These are phyloP conservation scores for Calvatia gigantea DNA, from an alignment of 768 basidiomycete species.

Conservation along the genomic window DNA sequence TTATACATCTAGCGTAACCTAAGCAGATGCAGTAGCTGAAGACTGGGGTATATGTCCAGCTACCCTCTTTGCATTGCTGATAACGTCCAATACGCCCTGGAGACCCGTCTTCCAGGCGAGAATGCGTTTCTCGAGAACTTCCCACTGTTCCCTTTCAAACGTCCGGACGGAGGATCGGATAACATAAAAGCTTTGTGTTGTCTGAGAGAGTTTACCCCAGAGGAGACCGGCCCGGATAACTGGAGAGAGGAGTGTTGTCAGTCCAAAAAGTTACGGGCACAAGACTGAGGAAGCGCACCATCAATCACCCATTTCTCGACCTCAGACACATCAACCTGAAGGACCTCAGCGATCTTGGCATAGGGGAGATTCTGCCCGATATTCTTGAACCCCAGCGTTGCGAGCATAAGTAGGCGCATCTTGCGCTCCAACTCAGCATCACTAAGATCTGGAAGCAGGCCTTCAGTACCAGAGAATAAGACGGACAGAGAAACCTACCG, in stretches of 20 bases:
- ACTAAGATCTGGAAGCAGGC: conserved; percentile 50
- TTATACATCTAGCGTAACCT: conserved; percentile 13
- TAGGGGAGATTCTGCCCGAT: conserved; percentile 75
- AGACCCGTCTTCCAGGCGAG: conserved; percentile 77
- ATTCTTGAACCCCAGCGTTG: conserved; percentile 73
- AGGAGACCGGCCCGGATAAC: conserved; percentile 80
- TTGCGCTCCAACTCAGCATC: conserved; percentile 64
- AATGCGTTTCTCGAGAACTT: conserved; percentile 67
- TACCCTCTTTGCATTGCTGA: conserved; percentile 52
- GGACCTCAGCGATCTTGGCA: conserved; percentile 57
- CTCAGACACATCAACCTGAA: conserved; percentile 60
- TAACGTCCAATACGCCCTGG: conserved; percentile 65
- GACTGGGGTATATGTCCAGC: conserved; percentile 32
- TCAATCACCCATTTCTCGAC: conserved; percentile 90
- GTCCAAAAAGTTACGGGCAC: background rate
- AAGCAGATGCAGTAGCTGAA: conserved; percentile 19
- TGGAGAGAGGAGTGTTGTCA: conserved; percentile 29
- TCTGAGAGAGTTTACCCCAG: conserved; percentile 82
- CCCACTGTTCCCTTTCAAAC: conserved; percentile 81
- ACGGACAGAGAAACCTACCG: conserved; percentile 36
- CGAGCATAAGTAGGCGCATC: conserved; percentile 73
- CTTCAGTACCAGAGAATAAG: conserved; percentile 2
- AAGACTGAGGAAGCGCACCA: conserved; percentile 38
- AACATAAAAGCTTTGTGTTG: conserved; percentile 67
- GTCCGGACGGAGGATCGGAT: conserved; percentile 70